Base-by-base conservation (phyloP, 371 early-diverging fungal genomes). In the Catenaria anguillulae region DNA sequence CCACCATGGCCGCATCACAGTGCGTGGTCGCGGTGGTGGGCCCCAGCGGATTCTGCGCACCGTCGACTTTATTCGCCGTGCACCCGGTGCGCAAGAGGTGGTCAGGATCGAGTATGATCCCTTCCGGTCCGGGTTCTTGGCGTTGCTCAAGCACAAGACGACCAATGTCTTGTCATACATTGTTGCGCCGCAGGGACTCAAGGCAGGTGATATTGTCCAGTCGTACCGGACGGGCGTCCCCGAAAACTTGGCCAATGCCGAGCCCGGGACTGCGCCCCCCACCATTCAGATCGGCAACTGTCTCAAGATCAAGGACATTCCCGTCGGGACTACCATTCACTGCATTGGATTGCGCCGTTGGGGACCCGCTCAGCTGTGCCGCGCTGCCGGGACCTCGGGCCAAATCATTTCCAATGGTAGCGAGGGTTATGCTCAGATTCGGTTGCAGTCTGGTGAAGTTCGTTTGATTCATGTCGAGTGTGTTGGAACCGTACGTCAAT, bases 51-150 rank as follows among this genome's bases (percentile, higher is more conserved):
- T 92, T 63, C 83, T 93, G 71, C 81, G 96, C 63, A 68, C 86
- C 26, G 75, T 97, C 10, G 97, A 97, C 65, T 94, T 90, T 77
- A 69, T 78, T 63, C 89, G 97, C 62, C 68, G 64, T 35, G 80
- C 80, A 56, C 68, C 84, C 0, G 94, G 92, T 1, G 71, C 78
- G 8, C 91, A 91, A 64, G 77, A 81, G 50, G 94, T 97, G 2
- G 75, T 89, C 62, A 82, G 97, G 24, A 71, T 94, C 26, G 97
- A 97, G 71, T 89, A 92, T 68, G 97, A 97, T 70, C 97, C 97
- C 31, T 90, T 91, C 69, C 77, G 97, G 55, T 84, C 85, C 40
- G 94, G 88, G n/a, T 88, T 89, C 73, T 87, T 97, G 65, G 90
- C 92, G 13, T 69, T 97, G 65, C 76, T 97, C 66, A 78, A 81